Evolutionary conservation across 1,284 basidiomycete genomes (phyloP), one percentile per base, ranked within the genome.

Genomic region (Sphagnurus paluster): DNA sequence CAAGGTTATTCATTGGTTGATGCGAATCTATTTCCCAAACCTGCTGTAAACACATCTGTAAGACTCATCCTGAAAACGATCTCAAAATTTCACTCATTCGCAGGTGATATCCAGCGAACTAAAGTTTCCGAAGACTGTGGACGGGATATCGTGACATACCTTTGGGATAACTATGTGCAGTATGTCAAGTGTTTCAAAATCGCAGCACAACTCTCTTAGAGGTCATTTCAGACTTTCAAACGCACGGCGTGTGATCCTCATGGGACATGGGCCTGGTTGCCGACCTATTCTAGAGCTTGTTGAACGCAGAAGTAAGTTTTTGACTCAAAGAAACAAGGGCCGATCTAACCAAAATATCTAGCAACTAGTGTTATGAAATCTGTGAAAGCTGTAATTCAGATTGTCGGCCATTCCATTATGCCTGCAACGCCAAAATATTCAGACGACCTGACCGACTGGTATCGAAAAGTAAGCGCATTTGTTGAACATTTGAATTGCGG

Each of bases 151-250:
- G 65, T 95, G 49, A 73, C 77, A 5, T 96, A 96, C 60, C 64
- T 98, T 2, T 99, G 96, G 96, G 95, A 98, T 67, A 96, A 98
- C 62, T 93, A 93, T 55, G 76, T 97, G 45, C 80, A 90, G 92
- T 93, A 53, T 67, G 79, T 49, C 1, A 11, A 7, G 13, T 21
- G 3, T 16, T 16, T 8, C 30, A 4, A 23, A 36, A 19, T 21
- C 6, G 14, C 9, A 39, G 1, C 49, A 41, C 44, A 19, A 57
- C 35, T 3, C 7, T 19, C 16, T 8, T 37, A 40, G 45, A 52
- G 34, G 20, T 33, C 17, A 33, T 25, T 37, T 13, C 36, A 93
- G 90, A 52, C 69, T 93, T 47, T 86, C 84, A 3, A 73, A 75
- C 30, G 87, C 87, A 3, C 73, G 79, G 36, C 76, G 82, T 23